Evolutionary conservation across 768 basidiomycete species (phyloP), one percentile per base, ranked within the genome.

Genomic region (Serendipita sp.): DNA sequence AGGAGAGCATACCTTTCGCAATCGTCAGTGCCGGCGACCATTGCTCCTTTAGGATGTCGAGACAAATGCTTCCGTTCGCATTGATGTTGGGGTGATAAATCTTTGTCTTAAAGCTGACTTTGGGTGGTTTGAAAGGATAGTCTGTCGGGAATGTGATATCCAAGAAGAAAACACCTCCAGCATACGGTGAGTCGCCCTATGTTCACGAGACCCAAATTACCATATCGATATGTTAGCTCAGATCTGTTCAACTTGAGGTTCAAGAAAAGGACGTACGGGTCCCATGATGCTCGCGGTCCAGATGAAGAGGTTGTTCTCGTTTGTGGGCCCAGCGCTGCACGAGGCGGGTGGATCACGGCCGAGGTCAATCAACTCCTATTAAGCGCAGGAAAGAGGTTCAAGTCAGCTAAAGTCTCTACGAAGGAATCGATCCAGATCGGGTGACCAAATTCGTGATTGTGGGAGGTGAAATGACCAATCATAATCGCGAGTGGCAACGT

Each of bases 81-180:
- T 99, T 99, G 92, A 99, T 97, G 81, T 98, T 98, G 41, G 95
- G 95, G 77, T 98, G 95, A 76, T 97, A 98, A 71, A 97, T 97
- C 89, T 96, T 97, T 73, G 96, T 98, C 70, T 92, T 95, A 77
- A 99, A 99, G 80, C 88, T 88, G 78, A 99, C 92, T 83, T 99
- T 99, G 77, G 96, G 96, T 47, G 96, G 96, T 79, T 98, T 97
- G 87, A 98, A 98, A 30, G 96, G 96, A 80, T 99, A 99, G 76
- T 99, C 95, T 76, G 89, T 91, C 54, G 92, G 91, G 82, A 93
- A 93, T 48, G 81, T 84, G 74, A 95, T 93, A 58, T 87, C 86
- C 54, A 94, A 85, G 88, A 98, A 98, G 81, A 99, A 99, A 65
- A 99, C 96, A 74, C 96, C 96, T 72, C 96, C 96, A 37, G 95